phyloP scores from a whole-genome alignment of 2,329 filamentous ascomycete species.

The Thielaviopsis musarum region DNA sequence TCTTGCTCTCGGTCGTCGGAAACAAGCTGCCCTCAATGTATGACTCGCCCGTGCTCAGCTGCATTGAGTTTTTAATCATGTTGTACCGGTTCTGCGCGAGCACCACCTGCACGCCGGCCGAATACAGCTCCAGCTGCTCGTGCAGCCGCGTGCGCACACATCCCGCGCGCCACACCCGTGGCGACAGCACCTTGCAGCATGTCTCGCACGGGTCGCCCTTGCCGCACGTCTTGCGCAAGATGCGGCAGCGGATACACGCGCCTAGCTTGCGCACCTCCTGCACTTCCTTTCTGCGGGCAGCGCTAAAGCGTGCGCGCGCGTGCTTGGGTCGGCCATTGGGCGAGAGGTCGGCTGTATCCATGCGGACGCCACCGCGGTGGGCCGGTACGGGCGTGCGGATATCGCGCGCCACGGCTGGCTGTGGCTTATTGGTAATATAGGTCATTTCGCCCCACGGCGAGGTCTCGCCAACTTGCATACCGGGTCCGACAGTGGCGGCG shows the following conservation, averaged over 20 bases:
- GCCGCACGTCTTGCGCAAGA: constrained; percentile 50
- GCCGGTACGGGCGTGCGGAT: constrained; percentile 19
- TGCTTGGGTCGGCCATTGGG: constrained; percentile 34
- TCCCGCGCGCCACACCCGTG: constrained; percentile 47
- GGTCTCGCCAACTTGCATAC: constrained; percentile 15
- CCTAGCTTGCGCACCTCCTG: constrained; percentile 48
- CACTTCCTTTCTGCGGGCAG: constrained; percentile 43
- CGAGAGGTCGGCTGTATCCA: constrained; percentile 28
- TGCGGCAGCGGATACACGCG: constrained; percentile 48
- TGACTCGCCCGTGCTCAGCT: constrained; percentile 31
- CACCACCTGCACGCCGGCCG: constrained; percentile 45
- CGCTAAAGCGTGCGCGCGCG: constrained; percentile 39
- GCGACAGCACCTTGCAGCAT: constrained; percentile 44
- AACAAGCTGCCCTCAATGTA: constrained; percentile 44
- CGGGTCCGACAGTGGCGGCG: constrained; percentile 14
- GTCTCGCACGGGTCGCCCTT: constrained; percentile 45
- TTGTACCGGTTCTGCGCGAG: constrained; percentile 44
- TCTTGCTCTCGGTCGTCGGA: constrained; percentile 25
- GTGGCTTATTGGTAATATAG: constrained; percentile 24
- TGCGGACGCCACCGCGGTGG: constrained; percentile 32
- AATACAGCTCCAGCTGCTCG: constrained; percentile 45
- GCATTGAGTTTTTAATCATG: constrained; percentile 31
- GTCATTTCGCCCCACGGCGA: constrained; percentile 34
- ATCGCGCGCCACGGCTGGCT: constrained; percentile 4
- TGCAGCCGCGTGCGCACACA: constrained; percentile 46